phyloP scores from a whole-genome alignment of 192 early-diverging fungal genomes.

The Rhizophagus prolifer region DNA sequence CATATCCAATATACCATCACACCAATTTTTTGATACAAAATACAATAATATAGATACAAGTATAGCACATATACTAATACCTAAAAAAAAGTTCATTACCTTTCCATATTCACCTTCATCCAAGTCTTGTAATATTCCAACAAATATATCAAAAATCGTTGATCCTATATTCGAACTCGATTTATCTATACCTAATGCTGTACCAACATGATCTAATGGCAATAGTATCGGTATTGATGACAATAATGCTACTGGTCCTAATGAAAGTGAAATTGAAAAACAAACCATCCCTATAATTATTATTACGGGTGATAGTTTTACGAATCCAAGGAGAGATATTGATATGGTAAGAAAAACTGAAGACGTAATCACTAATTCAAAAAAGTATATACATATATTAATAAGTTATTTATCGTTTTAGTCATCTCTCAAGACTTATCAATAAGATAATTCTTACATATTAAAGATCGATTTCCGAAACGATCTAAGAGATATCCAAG shows the following conservation, averaged over 20 bases:
- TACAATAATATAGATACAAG: neutral
- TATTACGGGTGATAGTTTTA: neutral
- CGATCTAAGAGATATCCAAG: constrained; percentile 60
- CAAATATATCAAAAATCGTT: neutral
- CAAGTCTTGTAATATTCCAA: constrained; percentile 2
- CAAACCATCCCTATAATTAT: neutral
- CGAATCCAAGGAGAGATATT: constrained; percentile 9
- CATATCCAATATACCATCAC: constrained; percentile 2
- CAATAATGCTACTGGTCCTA: neutral
- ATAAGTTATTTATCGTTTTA: neutral
- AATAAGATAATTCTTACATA: constrained; percentile 30
- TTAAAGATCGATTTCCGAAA: constrained; percentile 50
- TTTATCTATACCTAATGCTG: constrained; percentile 1
- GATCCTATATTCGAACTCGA: constrained; percentile 5
- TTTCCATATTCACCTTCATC: neutral
- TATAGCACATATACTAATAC: neutral
- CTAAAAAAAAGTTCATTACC: neutral
- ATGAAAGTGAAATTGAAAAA: constrained; percentile 10
- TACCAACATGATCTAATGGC: constrained; percentile 11
- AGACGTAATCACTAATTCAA: neutral
- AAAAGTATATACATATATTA: too few species aligned
- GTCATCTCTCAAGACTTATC: neutral
- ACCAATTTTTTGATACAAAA: neutral
- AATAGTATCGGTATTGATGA: constrained; percentile 8
- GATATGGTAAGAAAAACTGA: neutral